A percentile compares a stretch with the other conserved stretches of the same genome.
Evolutionary conservation across 2,329 filamentous ascomycete species (phyloP).

Genomic region (Talaromyces sp.): DNA sequence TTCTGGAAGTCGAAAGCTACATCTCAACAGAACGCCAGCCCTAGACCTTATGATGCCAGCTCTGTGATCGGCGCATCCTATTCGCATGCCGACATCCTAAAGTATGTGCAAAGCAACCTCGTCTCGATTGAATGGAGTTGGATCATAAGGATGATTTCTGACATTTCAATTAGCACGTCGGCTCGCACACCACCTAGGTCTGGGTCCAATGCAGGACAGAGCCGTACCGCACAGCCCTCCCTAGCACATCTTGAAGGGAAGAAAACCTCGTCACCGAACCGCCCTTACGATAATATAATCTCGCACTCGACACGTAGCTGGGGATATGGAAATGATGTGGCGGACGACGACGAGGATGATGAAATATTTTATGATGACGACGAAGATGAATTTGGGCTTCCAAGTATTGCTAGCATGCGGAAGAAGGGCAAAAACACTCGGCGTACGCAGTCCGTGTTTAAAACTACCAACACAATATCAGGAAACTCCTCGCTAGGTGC

Average conservation of each 20-base stretch:
- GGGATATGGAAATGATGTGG: slow-evolving; percentile 65
- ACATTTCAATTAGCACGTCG: slow-evolving; percentile 8
- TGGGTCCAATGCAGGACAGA: slow-evolving; percentile 50
- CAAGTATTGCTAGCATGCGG: slow-evolving; percentile 87
- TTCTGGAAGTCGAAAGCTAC: slow-evolving; percentile 69
- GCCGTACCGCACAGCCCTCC: slow-evolving; percentile 49
- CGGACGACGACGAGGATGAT: slow-evolving; percentile 60
- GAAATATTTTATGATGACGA: slow-evolving; percentile 78
- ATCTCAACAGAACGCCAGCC: slow-evolving; percentile 51
- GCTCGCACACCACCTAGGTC: slow-evolving; percentile 68
- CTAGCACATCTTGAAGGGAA: slow-evolving; percentile 41
- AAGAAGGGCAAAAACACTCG: slow-evolving; percentile 54
- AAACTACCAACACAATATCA: slow-evolving; percentile 15
- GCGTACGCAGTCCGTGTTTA: slow-evolving; percentile 40
- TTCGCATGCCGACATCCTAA: slow-evolving; percentile 91
- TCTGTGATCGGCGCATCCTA: slow-evolving; percentile 91
- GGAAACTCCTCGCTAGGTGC: slow-evolving; percentile 20
- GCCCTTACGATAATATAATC: slow-evolving; percentile 74
- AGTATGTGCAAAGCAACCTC: slow-evolving; percentile 53
- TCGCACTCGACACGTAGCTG: slow-evolving; percentile 79
- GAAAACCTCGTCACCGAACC: slow-evolving; percentile 52
- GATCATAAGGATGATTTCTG: background rate
- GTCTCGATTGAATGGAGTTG: background rate
- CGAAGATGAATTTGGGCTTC: slow-evolving; percentile 91
- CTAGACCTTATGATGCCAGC: slow-evolving; percentile 57